phyloP scores from a whole-genome alignment of 2,329 filamentous ascomycete genomes.

The Aspergillus chevalieri region DNA sequence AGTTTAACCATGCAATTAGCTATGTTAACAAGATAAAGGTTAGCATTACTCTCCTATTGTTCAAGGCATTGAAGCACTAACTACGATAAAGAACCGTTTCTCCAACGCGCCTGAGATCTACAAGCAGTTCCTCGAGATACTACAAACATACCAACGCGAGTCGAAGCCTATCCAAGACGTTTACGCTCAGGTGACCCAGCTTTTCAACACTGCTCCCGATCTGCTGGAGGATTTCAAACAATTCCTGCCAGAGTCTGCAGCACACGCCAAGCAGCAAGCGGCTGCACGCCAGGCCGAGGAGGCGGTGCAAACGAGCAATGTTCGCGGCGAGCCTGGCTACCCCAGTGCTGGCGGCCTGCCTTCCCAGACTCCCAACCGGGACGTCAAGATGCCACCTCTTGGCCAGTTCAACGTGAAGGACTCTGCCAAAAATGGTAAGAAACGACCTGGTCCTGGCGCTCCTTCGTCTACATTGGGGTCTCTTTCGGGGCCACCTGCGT shows the following conservation, averaged over 20 bases:
- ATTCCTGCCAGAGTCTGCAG: conserved; percentile 86
- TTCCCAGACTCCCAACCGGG: conserved; percentile 47
- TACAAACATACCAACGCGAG: conserved; percentile 96
- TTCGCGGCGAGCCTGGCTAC: conserved; percentile 50
- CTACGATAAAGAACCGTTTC: conserved; percentile 73
- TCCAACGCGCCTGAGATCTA: conserved; percentile 96
- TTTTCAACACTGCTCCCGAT: conserved; percentile 91
- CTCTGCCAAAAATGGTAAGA: conserved; percentile 84
- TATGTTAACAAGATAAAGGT: conserved; percentile 99
- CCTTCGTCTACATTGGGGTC: conserved; percentile 28
- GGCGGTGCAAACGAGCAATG: conserved; percentile 59
- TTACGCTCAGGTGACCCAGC: conserved; percentile 88
- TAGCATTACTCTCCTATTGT: conserved; percentile 22
- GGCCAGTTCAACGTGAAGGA: conserved; percentile 87
- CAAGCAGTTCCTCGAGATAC: conserved; percentile 96
- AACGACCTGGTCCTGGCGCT: conserved; percentile 60
- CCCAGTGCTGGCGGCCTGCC: conserved; percentile 36
- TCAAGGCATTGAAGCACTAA: not conserved
- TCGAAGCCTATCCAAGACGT: conserved; percentile 98
- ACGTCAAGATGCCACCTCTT: conserved; percentile 75
- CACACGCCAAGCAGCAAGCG: conserved; percentile 58
- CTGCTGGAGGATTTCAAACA: conserved; percentile 98
- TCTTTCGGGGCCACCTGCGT: conserved; percentile 26
- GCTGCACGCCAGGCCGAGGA: conserved; percentile 61
- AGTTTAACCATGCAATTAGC: conserved; percentile 98